Base-by-base conservation (phyloP, 768 basidiomycete species). In the Pholiota molesta region DNA sequence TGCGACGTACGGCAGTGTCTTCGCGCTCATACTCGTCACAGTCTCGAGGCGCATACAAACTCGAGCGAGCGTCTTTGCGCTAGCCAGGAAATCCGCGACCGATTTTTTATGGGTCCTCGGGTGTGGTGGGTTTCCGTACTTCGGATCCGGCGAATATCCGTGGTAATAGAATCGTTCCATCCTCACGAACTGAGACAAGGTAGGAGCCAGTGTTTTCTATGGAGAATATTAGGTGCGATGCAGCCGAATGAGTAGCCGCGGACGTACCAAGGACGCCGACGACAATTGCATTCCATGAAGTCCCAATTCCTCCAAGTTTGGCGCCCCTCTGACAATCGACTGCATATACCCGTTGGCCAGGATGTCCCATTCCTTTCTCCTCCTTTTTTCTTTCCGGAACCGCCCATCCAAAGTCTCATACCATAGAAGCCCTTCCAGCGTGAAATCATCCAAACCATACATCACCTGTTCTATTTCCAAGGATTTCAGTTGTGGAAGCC, bases 381-480 rank as follows among this genome's bases (percentile, higher is more conserved):
- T 23, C 39, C 26, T 51, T 29, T 31, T 21, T 55, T n/a, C 62
- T 5, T 23, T 42, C 4, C 23, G 11, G 23, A 63, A 69, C 17
- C 56, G 14, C n/a, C 66, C 64, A 7, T 62, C 60, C 11, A 16
- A 16, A 0, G 62, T 62, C 29, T 69, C 66, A 33, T 64, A 66
- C 68, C 68, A 67, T 31, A 26, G 14, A 10, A 44, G 44, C 8
- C 64, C 64, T 53, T 69, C 59, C 16, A n/a, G n/a, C n/a, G n/a
- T n/a, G n/a, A 62, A n/a, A 9, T 26, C 26, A 26, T 26, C 26
- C 26, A 35, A n/a, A 9, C 37, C 11, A 5, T 21, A 19, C n/a
- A n/a, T n/a, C n/a, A n/a, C n/a, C n/a, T n/a, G 65, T 10, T 62
- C 45, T 23, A 69, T 63, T 14, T 56, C 62, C 11, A 69, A 62